Evolutionary conservation across 441 rosid species (phyloP), one percentile per base, ranked within the genome.

Genomic region (Macaranga tanarius): DNA sequence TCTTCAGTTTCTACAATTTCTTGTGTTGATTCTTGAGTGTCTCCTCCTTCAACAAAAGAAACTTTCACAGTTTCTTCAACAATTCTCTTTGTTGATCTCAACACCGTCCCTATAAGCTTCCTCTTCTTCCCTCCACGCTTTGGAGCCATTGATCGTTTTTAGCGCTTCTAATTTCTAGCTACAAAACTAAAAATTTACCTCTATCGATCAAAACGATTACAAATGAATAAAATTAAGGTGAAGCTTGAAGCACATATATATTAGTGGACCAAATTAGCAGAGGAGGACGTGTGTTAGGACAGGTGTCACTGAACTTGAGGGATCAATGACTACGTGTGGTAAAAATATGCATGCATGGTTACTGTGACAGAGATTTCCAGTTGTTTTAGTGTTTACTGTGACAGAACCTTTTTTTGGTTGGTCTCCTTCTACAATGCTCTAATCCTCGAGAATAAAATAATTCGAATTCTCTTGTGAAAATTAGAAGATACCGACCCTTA

Each of bases 41-140:
- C 56, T 3, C 28, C 65, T 16, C 40, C 75, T 16, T 62, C 51
- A 23, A 76, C 5, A 8, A 79, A 57, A 2, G 77, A 11, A 23
- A 82, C 80, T 56, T 77, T 34, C 22, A 82, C 79, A 0, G 79
- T 82, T 71, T 80, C 84, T 64, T 44, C 10, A 1, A 84, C 75
- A 25, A 80, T 64, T 57, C 56, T 80, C 65, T 25, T 79, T 1
- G 83, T 82, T 5, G 76, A 77, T 44, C 66, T 62, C 60, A 81
- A 48, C 44, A 82, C 71, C 12, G 80, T 63, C 5, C 73, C 73
- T 5, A 71, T 54, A 34, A 71, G 22, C 42, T 50, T 73, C 42
- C 40, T 70, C 47, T 22, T 16, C 22, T 65, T 74, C 20, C 71
- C 70, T 9, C 71, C 58, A n/a, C 78, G 73, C 70, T 73, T 77